These are phyloP conservation scores for Leishmania tarentolae DNA, from an alignment of 208 protist species.

Conservation along the genomic window DNA sequence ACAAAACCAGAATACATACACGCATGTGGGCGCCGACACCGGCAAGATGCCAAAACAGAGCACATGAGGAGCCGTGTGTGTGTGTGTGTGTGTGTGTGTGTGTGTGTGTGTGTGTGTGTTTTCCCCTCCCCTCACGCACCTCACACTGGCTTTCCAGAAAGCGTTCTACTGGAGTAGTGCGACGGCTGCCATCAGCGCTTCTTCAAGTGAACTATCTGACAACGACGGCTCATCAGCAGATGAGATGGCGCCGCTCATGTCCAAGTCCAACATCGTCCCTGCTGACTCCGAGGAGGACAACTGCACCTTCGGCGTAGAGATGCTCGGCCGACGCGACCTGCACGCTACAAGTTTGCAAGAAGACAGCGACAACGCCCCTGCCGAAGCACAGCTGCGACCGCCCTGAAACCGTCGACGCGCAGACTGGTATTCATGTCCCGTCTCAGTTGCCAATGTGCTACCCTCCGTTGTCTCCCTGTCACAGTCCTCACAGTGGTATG, in stretches of 20 bases:
- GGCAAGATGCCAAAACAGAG: background rate
- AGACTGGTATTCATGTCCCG: background rate
- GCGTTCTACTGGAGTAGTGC: constrained; percentile 5
- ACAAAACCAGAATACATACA: background rate
- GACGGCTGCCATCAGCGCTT: constrained; percentile 8
- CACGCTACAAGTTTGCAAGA: background rate
- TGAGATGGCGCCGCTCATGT: background rate
- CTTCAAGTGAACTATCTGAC: background rate
- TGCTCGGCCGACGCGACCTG: background rate
- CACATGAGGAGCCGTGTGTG: background rate
- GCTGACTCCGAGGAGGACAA: constrained; percentile 12
- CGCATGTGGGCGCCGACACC: background rate
- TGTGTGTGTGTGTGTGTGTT: too few species aligned
- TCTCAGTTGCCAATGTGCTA: background rate
- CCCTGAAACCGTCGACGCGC: background rate
- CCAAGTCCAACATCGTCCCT: constrained; percentile 2
- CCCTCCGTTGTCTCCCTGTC: background rate
- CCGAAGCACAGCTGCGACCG: background rate
- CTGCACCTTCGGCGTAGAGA: background rate
- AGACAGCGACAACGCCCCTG: background rate
- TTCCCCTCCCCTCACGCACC: background rate
- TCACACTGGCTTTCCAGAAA: background rate
- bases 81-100: too few species aligned
- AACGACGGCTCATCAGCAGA: background rate
- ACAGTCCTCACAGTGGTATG: background rate